Percentiles rank a stretch among this genome's conserved stretches.
Evolutionary conservation across 495 filamentous ascomycete species (phyloP).

Genomic region (Collariella sp.): DNA sequence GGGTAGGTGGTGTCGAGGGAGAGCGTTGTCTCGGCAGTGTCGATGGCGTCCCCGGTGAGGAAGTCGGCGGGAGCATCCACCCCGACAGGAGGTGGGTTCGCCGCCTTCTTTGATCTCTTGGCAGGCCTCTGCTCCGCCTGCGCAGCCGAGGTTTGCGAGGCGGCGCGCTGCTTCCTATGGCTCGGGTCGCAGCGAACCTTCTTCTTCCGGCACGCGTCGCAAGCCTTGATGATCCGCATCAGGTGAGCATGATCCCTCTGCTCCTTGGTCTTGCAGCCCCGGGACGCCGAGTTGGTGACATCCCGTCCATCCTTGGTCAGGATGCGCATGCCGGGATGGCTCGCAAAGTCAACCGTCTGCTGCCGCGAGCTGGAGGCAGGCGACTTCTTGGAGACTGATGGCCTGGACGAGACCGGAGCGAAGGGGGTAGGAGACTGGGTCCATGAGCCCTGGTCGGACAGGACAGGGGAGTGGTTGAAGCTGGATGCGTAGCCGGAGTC

Average conservation of each 20-base stretch:
- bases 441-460: constrained; percentile 35
- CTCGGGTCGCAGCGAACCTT: constrained; percentile 48
- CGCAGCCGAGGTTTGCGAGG: constrained; percentile 25
- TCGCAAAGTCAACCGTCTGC: constrained; percentile 33
- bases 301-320: constrained; percentile 49
- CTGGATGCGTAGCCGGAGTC: constrained; percentile 38
- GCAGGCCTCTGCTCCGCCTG: constrained; percentile 26
- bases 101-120: constrained; percentile 34
- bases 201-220: constrained; percentile 46
- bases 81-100: constrained; percentile 17
- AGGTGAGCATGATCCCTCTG: constrained; percentile 51
- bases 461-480: constrained; percentile 38
- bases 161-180: constrained; percentile 39
- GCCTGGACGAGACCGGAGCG: constrained; percentile 13
- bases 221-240: constrained; percentile 53
- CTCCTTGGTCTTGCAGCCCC: constrained; percentile 53
- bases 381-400: constrained; percentile 20
- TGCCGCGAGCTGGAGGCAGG: constrained; percentile 21
- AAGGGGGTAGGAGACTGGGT: constrained; percentile 23
- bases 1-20: constrained; percentile 6
- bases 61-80: constrained; percentile 8
- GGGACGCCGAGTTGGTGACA: constrained; percentile 47
- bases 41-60: constrained; percentile 5
- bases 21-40: constrained; percentile 14
- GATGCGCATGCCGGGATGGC: constrained; percentile 50